Conservation (phyloP, 192 early-diverging fungal genomes). For the Backusella parvicylindrica region DNA sequence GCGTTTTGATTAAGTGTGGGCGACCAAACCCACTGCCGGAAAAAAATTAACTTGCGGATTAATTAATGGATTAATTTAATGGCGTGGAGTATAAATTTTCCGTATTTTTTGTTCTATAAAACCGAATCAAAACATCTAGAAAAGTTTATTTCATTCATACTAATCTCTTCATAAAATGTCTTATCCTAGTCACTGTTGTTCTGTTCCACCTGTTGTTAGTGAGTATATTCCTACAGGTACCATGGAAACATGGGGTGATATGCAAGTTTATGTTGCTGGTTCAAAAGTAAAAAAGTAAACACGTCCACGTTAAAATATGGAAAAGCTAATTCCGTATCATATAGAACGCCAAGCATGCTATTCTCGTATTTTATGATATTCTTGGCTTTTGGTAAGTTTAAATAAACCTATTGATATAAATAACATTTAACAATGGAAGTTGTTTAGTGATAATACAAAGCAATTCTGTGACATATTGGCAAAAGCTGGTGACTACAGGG, state of each 20-base stretch:
- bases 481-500: slow-evolving; percentile 45
- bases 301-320: too few relatives aligned
- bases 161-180: neutral
- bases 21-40: neutral
- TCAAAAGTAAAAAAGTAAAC: neutral
- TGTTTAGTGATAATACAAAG: slow-evolving; percentile 41
- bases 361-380: neutral
- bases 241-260: slow-evolving; percentile 12
- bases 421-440: neutral
- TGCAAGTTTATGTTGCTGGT: neutral
- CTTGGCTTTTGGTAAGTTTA: neutral
- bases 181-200: slow-evolving; percentile 8
- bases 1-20: too few relatives aligned
- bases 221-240: slow-evolving; percentile 25
- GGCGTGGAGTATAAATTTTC: neutral
- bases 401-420: neutral
- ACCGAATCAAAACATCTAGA: neutral
- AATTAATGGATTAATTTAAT: neutral
- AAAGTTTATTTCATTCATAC: neutral
- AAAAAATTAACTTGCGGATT: neutral
- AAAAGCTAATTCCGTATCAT: neutral
- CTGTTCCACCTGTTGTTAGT: slow-evolving; percentile 16
- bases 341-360: neutral
- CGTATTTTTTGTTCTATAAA: neutral
- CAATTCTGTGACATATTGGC: slow-evolving; percentile 61